These are phyloP conservation scores for Microbotryum violaceum DNA, from an alignment of 1,284 basidiomycete species.

Conservation along the genomic window DNA sequence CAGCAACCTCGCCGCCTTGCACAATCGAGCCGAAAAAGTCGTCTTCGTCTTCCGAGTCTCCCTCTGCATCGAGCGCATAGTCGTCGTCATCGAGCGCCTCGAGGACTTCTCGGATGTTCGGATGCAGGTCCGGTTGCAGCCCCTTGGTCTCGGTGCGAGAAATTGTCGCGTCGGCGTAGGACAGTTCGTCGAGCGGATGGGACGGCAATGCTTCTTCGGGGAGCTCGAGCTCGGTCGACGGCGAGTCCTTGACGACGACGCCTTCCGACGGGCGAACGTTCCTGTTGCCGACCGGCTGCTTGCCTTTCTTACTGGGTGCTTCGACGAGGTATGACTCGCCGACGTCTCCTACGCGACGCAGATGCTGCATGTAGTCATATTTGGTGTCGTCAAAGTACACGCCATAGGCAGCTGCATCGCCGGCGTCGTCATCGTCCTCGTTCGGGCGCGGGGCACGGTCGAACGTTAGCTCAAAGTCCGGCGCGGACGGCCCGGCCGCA, in stretches of 20 bases:
- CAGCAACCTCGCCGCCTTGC: conserved; percentile 30
- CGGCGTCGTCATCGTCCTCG: conserved; percentile 45
- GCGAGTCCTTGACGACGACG: conserved; percentile 9
- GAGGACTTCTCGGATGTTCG: conserved; percentile 82
- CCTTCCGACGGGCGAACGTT: neutral
- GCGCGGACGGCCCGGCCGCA: conserved; percentile 4
- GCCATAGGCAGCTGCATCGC: conserved; percentile 84
- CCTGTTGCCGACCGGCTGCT: conserved; percentile 1
- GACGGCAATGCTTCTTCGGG: conserved; percentile 28
- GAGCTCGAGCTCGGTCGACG: conserved; percentile 5
- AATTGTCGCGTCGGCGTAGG: conserved; percentile 26
- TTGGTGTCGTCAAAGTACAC: conserved; percentile 95
- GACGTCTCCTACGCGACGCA: conserved; percentile 63
- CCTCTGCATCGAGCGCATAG: conserved; percentile 51
- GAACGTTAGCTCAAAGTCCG: neutral
- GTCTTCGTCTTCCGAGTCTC: conserved; percentile 34
- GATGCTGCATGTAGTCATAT: conserved; percentile 98
- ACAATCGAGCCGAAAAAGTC: conserved; percentile 49
- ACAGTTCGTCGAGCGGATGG: conserved; percentile 30
- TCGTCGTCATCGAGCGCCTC: conserved; percentile 96
- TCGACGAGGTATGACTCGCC: conserved; percentile 48
- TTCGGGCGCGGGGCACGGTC: neutral
- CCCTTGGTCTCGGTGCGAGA: conserved; percentile 53
- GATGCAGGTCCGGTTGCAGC: conserved; percentile 94
- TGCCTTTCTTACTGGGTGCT: conserved; percentile 31